phyloP scores from a whole-genome alignment of 768 basidiomycete genomes.

The Leccinum boreale region DNA sequence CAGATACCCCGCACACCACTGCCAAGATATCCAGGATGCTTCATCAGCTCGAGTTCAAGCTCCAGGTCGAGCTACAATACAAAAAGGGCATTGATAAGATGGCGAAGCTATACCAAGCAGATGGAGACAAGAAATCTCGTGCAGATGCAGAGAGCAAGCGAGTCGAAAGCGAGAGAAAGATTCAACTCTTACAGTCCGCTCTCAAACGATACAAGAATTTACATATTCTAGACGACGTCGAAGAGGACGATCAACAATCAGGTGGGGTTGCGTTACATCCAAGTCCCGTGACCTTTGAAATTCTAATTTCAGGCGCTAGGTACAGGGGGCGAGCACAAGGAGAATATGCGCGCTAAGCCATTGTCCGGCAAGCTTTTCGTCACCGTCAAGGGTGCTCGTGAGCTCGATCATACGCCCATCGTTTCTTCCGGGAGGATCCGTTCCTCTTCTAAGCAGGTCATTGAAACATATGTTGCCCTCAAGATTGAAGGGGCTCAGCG shows the following conservation, averaged over 20 bases:
- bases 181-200: constrained; percentile 86
- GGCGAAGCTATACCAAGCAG: constrained; percentile 93
- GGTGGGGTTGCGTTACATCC: constrained; percentile 36
- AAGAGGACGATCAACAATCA: constrained; percentile 75
- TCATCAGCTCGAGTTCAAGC: constrained; percentile 98
- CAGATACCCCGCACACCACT: constrained; percentile 93
- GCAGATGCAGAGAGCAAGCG: constrained; percentile 92
- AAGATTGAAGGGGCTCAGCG: constrained; percentile 95
- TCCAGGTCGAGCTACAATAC: constrained; percentile 97
- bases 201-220: constrained; percentile 96
- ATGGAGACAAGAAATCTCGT: constrained; percentile 95
- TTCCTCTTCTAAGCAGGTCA: constrained; percentile 71
- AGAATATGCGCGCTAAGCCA: constrained; percentile 90
- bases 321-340: constrained; percentile 83
- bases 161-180: constrained; percentile 95
- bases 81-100: constrained; percentile 99
- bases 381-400: constrained; percentile 84
- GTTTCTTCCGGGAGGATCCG: constrained; percentile 56
- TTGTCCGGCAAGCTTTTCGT: constrained; percentile 90
- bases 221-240: constrained; percentile 86
- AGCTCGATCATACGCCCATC: constrained; percentile 92
- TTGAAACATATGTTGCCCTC: constrained; percentile 88
- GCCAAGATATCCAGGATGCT: constrained; percentile 97
- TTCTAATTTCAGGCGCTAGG: constrained; percentile 39
- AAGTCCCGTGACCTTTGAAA: background rate